Conservation (phyloP, 768 basidiomycete species). For the Piloderma croceum region DNA sequence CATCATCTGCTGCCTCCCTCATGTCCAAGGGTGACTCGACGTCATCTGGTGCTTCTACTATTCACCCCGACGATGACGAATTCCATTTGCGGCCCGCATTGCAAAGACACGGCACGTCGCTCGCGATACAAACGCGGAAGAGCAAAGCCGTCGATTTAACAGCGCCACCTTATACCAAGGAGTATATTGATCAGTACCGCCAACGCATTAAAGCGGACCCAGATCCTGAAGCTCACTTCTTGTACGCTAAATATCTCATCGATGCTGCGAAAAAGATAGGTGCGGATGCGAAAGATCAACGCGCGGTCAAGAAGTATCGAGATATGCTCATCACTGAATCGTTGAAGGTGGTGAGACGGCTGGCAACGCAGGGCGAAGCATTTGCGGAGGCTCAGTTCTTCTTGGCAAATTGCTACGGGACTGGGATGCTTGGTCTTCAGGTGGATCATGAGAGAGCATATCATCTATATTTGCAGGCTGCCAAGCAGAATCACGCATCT, state of each 20-base stretch:
- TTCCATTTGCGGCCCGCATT: constrained; percentile 54
- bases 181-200: constrained; percentile 97
- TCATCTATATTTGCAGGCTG: constrained; percentile 93
- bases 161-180: constrained; percentile 86
- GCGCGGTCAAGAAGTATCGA: constrained; percentile 84
- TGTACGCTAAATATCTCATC: constrained; percentile 98
- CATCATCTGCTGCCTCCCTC: constrained; percentile 6
- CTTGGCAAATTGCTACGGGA: constrained; percentile 94
- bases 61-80: constrained; percentile 35
- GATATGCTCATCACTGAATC: constrained; percentile 84
- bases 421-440: constrained; percentile 89
- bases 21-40: constrained; percentile 2
- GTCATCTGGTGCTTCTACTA: constrained; percentile 4
- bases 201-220: constrained; percentile 96
- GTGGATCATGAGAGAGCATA: constrained; percentile 98
- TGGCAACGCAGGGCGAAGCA: constrained; percentile 88
- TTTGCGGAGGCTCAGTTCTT: constrained; percentile 98
- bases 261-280: constrained; percentile 95
- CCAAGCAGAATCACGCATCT: constrained; percentile 93
- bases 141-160: constrained; percentile 78
- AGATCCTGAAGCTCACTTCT: constrained; percentile 95
- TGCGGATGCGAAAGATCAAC: constrained; percentile 64
- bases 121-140: constrained; percentile 59
- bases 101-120: constrained; percentile 51
- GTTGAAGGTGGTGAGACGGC: constrained; percentile 84